These are phyloP conservation scores for Selaginella tamariscina DNA, from an alignment of 75 land plant species.

Conservation along the genomic window DNA sequence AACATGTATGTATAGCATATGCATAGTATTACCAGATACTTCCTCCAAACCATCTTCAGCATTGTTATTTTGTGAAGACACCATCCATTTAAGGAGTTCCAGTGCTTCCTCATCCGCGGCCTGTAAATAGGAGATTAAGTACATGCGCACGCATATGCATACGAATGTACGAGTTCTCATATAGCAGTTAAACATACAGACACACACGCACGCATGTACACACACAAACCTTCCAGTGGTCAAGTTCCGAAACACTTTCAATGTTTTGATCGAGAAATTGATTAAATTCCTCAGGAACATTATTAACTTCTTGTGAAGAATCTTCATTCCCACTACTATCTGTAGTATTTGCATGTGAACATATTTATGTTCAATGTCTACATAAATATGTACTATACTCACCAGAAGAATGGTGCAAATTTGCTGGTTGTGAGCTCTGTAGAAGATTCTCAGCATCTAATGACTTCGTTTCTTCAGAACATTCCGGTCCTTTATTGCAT, in stretches of 20 bases:
- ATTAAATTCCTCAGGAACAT: background rate
- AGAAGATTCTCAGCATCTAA: constrained; percentile 1
- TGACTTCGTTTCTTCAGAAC: background rate
- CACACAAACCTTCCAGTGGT: background rate
- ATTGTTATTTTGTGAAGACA: constrained; percentile 59
- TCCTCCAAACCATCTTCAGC: constrained; percentile 35
- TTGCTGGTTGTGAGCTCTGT: constrained; percentile 21
- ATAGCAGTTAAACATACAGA: background rate
- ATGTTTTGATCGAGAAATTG: background rate
- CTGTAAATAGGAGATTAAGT: constrained; percentile 24
- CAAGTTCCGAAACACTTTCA: background rate
- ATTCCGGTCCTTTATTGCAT: background rate
- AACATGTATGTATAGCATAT: no score
- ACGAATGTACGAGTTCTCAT: no score
- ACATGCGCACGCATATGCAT: no score
- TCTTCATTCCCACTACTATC: no score
- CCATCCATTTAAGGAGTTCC: constrained; percentile 77
- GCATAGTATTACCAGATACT: no score
- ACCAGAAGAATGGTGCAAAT: constrained; percentile 15
- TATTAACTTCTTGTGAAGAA: background rate
- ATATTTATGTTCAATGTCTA: constrained; percentile 2
- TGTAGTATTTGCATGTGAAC: constrained; percentile 8
- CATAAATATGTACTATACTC: background rate
- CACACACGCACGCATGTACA: background rate
- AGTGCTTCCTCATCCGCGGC: constrained; percentile 47